These are phyloP conservation scores for Wickerhamomyces strasburgensis DNA, from an alignment of 805 yeast genomes.

Conservation along the genomic window DNA sequence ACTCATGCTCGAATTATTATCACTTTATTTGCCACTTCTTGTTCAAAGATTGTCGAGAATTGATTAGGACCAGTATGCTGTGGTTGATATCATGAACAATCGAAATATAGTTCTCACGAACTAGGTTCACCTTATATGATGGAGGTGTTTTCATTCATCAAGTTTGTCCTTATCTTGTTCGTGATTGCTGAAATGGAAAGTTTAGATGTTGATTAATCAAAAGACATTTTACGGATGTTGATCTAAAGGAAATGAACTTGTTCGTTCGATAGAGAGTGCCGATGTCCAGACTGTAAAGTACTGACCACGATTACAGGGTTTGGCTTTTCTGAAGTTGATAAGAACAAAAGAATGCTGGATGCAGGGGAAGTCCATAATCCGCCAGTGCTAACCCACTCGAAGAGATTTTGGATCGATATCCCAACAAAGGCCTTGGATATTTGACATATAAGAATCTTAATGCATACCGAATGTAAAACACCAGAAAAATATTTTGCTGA, in stretches of 20 bases:
- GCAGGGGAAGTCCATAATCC: conserved; percentile 91
- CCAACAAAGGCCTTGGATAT: conserved; percentile 58
- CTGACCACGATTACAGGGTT: conserved; percentile 73
- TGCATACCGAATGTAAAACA: conserved; percentile 89
- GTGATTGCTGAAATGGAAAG: conserved; percentile 86
- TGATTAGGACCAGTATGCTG: conserved; percentile 79
- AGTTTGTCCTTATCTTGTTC: conserved; percentile 82
- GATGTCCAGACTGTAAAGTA: conserved; percentile 63
- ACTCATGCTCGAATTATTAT: no score
- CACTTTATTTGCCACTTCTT: no score
- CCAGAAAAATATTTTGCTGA: conserved; percentile 93
- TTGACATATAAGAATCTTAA: conserved; percentile 55
- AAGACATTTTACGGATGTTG: conserved; percentile 89
- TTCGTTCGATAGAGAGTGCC: conserved; percentile 47
- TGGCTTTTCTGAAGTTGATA: conserved; percentile 87
- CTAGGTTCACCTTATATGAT: conserved; percentile 82
- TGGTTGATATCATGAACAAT: conserved; percentile 80
- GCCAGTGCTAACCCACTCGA: conserved; percentile 61
- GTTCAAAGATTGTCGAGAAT: no score
- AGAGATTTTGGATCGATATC: conserved; percentile 91
- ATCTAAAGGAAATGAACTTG: conserved; percentile 70
- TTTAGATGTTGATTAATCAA: conserved; percentile 85
- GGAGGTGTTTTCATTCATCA: conserved; percentile 95
- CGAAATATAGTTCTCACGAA: conserved; percentile 70
- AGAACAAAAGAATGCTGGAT: conserved; percentile 74